Evolutionary conservation across 805 yeast species (phyloP).

Genomic region (Candida anglica): DNA sequence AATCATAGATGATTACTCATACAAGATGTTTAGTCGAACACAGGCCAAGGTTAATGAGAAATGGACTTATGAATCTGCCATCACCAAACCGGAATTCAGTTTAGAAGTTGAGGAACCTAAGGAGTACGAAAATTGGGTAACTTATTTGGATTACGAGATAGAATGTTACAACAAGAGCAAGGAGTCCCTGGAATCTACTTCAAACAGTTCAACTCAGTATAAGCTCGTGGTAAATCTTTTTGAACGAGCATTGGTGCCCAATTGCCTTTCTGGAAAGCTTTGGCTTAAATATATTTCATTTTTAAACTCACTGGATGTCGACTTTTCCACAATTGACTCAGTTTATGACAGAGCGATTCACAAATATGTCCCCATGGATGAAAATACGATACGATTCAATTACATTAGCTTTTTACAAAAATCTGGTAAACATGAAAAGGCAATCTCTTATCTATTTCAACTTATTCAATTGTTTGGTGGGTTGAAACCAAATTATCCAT

Average conservation of each 20-base stretch:
- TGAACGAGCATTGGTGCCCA: slow-evolving; percentile 71
- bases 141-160: slow-evolving; percentile 57
- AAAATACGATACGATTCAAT: slow-evolving; percentile 17
- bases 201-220: slow-evolving; percentile 8
- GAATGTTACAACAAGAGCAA: too few species aligned
- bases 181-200: too few species aligned
- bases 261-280: slow-evolving; percentile 52
- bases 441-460: slow-evolving; percentile 25
- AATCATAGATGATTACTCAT: slow-evolving; percentile 41
- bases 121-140: slow-evolving; percentile 54
- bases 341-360: slow-evolving; percentile 52
- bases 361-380: slow-evolving; percentile 30
- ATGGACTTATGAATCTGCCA: slow-evolving; percentile 70
- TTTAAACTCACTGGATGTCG: slow-evolving; percentile 31
- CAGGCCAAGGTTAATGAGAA: slow-evolving; percentile 52
- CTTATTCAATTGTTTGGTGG: slow-evolving; percentile 22
- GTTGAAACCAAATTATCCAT: too few species aligned
- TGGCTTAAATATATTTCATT: slow-evolving; percentile 71
- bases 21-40: slow-evolving; percentile 39
- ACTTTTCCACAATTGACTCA: slow-evolving; percentile 28
- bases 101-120: slow-evolving; percentile 31
- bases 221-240: slow-evolving; percentile 46
- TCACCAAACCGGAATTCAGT: slow-evolving; percentile 57
- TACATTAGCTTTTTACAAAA: slow-evolving; percentile 21
- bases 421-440: slow-evolving; percentile 13